These are phyloP conservation scores for Trichosporon faecale DNA, from an alignment of 1,284 basidiomycete species.

Conservation along the genomic window DNA sequence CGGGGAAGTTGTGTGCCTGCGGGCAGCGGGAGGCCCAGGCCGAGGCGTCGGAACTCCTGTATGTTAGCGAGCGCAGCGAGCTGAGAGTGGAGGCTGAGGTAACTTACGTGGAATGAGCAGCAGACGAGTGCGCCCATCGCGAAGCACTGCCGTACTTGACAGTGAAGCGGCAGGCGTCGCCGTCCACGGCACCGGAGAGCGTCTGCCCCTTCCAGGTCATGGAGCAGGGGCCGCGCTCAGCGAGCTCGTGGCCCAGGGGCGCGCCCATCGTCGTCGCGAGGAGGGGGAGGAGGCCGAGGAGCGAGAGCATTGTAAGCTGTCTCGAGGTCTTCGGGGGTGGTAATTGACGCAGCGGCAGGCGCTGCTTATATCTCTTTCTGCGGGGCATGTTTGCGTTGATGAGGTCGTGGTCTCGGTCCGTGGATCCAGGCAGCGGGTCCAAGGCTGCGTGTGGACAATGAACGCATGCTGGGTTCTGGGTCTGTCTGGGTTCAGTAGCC, in stretches of 20 bases:
- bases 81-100: background rate
- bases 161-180: conserved; percentile 33
- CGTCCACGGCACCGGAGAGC: background rate
- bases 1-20: conserved; percentile 52
- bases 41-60: conserved; percentile 53
- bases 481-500: background rate
- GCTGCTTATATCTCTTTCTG: background rate
- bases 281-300: background rate
- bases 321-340: background rate
- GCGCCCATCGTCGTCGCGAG: background rate
- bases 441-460: background rate
- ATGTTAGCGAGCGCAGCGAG: background rate
- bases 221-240: background rate
- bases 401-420: background rate
- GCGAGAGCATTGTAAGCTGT: conserved; percentile 8
- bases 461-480: background rate
- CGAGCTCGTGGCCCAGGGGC: background rate
- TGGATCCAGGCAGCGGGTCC: background rate
- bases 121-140: conserved; percentile 30
- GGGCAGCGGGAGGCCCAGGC: conserved; percentile 56
- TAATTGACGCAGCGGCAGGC: background rate
- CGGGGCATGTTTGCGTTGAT: background rate
- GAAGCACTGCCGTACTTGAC: conserved; percentile 33
- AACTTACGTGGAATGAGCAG: conserved; percentile 25
- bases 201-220: background rate